Evolutionary conservation across 495 filamentous ascomycete genomes (phyloP).

Genomic region (Podospora tetraspora): DNA sequence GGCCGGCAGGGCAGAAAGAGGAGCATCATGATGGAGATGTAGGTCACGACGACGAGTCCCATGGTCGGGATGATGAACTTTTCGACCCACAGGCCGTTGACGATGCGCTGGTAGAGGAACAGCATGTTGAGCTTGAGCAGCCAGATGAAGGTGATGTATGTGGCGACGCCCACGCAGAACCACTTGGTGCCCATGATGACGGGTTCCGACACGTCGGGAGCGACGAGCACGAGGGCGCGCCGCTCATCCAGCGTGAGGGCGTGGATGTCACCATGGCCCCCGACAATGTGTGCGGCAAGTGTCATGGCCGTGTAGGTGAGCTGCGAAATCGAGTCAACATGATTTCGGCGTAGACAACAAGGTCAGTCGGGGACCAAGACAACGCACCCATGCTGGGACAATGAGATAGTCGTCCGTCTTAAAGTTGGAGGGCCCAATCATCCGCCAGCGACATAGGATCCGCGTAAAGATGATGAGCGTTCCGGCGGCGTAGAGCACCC

Average conservation of each 20-base stretch:
- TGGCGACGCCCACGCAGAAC: slow-evolving; percentile 10
- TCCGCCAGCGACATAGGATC: slow-evolving; percentile 7
- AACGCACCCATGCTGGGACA: slow-evolving; percentile 7
- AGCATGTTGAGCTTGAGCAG: slow-evolving; percentile 16
- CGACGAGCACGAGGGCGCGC: neutral
- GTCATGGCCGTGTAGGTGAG: slow-evolving; percentile 12
- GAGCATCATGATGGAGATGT: slow-evolving; percentile 8
- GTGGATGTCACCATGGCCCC: slow-evolving; percentile 7
- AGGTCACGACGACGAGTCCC: slow-evolving; percentile 5
- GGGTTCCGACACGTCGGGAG: neutral
- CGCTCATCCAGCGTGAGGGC: neutral
- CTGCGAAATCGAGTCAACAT: neutral
- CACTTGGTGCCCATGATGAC: slow-evolving; percentile 8
- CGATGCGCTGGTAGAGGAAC: slow-evolving; percentile 14
- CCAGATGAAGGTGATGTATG: slow-evolving; percentile 16
- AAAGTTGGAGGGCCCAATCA: slow-evolving; percentile 8
- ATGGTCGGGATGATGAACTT: slow-evolving; percentile 13
- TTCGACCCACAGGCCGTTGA: slow-evolving; percentile 13
- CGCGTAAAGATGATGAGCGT: slow-evolving; percentile 9
- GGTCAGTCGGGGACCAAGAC: neutral
- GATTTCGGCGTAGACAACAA: neutral
- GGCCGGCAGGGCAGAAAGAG: slow-evolving; percentile 11
- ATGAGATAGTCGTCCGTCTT: slow-evolving; percentile 11
- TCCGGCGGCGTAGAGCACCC: slow-evolving; percentile 9
- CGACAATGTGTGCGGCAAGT: slow-evolving; percentile 10